Percentiles rank a stretch among this genome's conserved stretches.
Conservation (phyloP, 1,139 yeast genomes). For the Debaryomycetaceae sp. region DNA sequence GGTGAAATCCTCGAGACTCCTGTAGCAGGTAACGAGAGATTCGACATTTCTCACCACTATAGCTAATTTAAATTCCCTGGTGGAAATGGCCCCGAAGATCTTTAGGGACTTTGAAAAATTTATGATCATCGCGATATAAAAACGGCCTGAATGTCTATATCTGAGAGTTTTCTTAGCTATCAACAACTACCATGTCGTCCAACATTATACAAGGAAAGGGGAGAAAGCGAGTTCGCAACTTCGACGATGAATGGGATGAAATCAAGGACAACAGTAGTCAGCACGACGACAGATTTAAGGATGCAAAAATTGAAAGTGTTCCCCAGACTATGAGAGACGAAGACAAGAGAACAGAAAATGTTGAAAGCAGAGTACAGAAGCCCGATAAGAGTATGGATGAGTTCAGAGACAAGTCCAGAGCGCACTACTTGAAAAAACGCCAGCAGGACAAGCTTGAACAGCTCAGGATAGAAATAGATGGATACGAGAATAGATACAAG, state of each 20-base stretch:
- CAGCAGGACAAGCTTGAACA: conserved; percentile 19
- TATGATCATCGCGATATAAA: background rate
- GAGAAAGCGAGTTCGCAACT: conserved; percentile 13
- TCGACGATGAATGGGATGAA: conserved; percentile 9
- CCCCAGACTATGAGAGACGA: background rate
- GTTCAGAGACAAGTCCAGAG: background rate
- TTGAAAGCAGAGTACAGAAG: background rate
- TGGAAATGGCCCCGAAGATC: background rate
- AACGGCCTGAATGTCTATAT: background rate
- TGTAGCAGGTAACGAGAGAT: conserved; percentile 3
- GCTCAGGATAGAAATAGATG: conserved; percentile 37
- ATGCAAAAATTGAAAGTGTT: too few species aligned
- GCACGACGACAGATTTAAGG: background rate
- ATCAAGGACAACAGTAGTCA: conserved; percentile 1
- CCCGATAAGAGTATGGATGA: background rate
- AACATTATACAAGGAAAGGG: conserved; percentile 14
- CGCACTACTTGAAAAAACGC: conserved; percentile 28
- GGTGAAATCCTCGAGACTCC: conserved; percentile 21
- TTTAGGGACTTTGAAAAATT: background rate
- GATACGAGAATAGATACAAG: conserved; percentile 35
- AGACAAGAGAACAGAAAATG: background rate
- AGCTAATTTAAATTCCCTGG: too few species aligned
- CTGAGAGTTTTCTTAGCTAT: background rate
- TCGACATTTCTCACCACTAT: background rate
- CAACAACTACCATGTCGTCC: conserved; percentile 1